Evolutionary conservation across 2,329 filamentous ascomycete species (phyloP), one percentile per base, ranked within the genome.

Genomic region (Aspergillus awamori): DNA sequence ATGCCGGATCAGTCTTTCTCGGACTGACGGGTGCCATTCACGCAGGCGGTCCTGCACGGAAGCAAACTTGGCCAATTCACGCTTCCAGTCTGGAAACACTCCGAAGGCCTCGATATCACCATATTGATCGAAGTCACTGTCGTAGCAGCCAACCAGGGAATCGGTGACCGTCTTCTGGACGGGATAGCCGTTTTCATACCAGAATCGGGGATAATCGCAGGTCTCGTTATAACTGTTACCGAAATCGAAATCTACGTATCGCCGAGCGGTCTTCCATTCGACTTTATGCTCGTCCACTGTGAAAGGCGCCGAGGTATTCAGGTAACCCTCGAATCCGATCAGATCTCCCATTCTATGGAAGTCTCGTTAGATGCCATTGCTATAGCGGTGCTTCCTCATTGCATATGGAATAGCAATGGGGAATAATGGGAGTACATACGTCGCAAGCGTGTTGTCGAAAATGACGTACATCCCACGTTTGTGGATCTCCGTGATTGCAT

Each of bases 31-130:
- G n/a, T 80, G 69, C 87, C 87, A 89, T 64, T 88, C 86, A 48
- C 87, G 81, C 3, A 89, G 77, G 67, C 86, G 85, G 73, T 89
- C 86, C 73, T 89, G 86, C 0, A 88, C 86, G 41, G 83, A 86
- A 43, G 86, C 85, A 73, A 88, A 89, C 65, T 88, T 88, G 22
- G 85, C 81, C 41, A 89, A 78, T 70, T 88, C 84, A 68, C 84
- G 83, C 65, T 86, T 76, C 82, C 84, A 88, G 67, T 87, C 84
- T 0, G 84, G 82, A 61, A 83, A 87, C 7, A 85, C 81, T 62
- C 86, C 86, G 65, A 88, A 87, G 52, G 85, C 85, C 69, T 85
- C 83, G n/a, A 83, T 83, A 63, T 88, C 86, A 51, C 86, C 86
- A 64, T 85, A 88, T 72, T 85, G 83, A 67, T 88, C 84, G 63